phyloP scores from a whole-genome alignment of 257 asterid genomes.

The Primulina tabacum region DNA sequence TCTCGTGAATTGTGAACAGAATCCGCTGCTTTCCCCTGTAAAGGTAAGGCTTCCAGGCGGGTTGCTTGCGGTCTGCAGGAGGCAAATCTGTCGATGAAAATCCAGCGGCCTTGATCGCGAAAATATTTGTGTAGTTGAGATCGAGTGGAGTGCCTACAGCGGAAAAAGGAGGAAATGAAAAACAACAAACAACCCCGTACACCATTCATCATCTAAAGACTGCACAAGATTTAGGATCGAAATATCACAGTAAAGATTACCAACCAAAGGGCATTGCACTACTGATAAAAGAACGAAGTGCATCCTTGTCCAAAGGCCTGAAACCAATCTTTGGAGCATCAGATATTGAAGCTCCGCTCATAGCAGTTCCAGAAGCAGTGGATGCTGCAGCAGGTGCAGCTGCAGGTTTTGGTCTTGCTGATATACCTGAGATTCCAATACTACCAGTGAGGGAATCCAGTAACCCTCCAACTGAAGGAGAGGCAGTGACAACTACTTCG shows the following conservation, averaged over 20 bases:
- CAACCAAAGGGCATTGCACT: constrained; percentile 96
- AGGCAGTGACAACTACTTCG: constrained; percentile 69
- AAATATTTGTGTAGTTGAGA: constrained; percentile 72
- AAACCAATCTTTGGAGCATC: constrained; percentile 77
- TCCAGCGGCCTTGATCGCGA: constrained; percentile 69
- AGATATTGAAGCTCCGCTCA: constrained; percentile 56
- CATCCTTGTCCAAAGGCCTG: constrained; percentile 84
- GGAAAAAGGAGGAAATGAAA: constrained; percentile 17
- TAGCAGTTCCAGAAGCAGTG: constrained; percentile 59
- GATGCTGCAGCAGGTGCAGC: constrained; percentile 80
- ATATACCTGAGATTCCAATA: constrained; percentile 78
- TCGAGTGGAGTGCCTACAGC: constrained; percentile 83
- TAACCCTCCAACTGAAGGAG: constrained; percentile 93
- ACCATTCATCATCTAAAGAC: not conserved
- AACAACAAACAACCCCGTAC: constrained; percentile 17
- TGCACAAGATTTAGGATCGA: constrained; percentile 12
- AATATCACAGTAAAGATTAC: constrained; percentile 43
- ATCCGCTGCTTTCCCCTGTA: constrained; percentile 87
- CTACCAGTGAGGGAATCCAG: constrained; percentile 95
- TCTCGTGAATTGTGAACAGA: constrained; percentile 83
- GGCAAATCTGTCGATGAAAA: constrained; percentile 81
- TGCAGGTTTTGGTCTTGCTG: constrained; percentile 84
- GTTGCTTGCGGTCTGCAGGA: constrained; percentile 84
- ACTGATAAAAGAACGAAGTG: constrained; percentile 72
- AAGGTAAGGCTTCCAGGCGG: constrained; percentile 98